phyloP scores from a whole-genome alignment of 2,329 filamentous ascomycete species.

The Paecilomyces sp. region DNA sequence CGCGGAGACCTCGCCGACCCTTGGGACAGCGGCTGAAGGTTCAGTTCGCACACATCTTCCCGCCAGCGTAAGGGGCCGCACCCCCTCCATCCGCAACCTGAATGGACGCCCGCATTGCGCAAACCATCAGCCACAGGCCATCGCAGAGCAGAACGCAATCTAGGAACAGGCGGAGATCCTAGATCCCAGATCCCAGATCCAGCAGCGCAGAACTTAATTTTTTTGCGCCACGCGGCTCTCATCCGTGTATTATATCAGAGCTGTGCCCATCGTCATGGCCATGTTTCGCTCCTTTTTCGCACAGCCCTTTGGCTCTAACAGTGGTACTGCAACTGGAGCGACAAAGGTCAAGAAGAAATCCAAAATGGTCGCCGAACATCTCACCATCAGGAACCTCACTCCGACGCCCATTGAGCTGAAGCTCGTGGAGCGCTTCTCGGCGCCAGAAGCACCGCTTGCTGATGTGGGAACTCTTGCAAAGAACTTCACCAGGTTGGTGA shows the following conservation, averaged over 20 bases:
- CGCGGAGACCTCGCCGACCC: not conserved
- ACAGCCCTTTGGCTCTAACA: not conserved
- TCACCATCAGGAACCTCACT: conserved; percentile 80
- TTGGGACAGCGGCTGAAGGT: not conserved
- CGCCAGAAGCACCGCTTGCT: conserved; percentile 33
- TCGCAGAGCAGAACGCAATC: not conserved
- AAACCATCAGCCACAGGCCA: not conserved
- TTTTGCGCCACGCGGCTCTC: not conserved
- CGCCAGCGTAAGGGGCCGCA: conserved; percentile 2
- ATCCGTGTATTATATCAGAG: not conserved
- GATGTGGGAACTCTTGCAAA: conserved; percentile 38
- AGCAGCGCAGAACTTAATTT: not conserved
- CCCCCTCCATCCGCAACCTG: not conserved
- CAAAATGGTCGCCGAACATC: conserved; percentile 32
- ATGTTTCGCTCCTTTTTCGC: not conserved
- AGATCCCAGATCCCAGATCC: not conserved
- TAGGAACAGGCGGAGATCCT: not conserved
- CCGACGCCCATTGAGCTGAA: conserved; percentile 65
- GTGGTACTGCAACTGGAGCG: not conserved
- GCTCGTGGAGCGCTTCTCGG: conserved; percentile 65
- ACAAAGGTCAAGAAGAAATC: not conserved
- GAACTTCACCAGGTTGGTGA: conserved; percentile 39
- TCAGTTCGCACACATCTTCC: not conserved
- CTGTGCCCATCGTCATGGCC: not conserved
- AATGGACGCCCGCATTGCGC: not conserved